Evolutionary conservation across 2,329 filamentous ascomycete genomes (phyloP).

Genomic region (Aaosphaeria arxii): DNA sequence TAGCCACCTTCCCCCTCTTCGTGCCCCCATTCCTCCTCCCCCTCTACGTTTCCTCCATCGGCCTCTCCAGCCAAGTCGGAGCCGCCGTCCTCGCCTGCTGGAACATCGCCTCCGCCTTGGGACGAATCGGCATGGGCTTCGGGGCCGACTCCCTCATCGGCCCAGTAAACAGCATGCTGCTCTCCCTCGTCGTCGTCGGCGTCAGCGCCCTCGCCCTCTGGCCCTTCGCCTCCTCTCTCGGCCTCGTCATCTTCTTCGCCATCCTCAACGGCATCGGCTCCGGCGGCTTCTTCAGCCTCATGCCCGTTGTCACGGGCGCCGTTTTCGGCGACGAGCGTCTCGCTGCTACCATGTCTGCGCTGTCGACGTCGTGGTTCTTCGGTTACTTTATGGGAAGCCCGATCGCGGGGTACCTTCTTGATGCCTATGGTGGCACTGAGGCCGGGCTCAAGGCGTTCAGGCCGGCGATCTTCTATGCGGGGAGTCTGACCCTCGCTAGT

Average conservation of each 20-base stretch:
- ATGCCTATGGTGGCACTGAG: background rate
- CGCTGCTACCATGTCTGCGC: conserved; percentile 60
- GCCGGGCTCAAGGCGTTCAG: conserved; percentile 9
- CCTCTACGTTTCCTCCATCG: conserved; percentile 55
- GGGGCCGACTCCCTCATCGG: background rate
- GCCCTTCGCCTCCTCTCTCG: conserved; percentile 57
- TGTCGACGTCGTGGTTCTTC: conserved; percentile 58
- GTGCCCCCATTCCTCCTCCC: conserved; percentile 63
- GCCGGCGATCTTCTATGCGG: conserved; percentile 11
- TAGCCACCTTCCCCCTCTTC: conserved; percentile 60
- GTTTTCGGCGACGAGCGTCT: conserved; percentile 57
- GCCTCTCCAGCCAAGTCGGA: conserved; percentile 51
- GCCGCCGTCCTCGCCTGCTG: conserved; percentile 60
- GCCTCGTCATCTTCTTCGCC: conserved; percentile 55
- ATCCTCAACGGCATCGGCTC: conserved; percentile 60
- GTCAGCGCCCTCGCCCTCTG: conserved; percentile 61
- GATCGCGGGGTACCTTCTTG: background rate
- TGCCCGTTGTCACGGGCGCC: conserved; percentile 61
- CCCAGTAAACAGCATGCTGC: conserved; percentile 19
- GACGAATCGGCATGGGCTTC: conserved; percentile 57
- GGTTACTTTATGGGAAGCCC: conserved; percentile 37
- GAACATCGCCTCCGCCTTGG: conserved; percentile 59
- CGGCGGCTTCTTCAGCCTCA: conserved; percentile 62
- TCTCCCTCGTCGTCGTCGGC: conserved; percentile 51
- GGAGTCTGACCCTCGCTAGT: conserved; percentile 6